phyloP scores from a whole-genome alignment of 140 eudicot genomes.

The Stevia rebaudiana region DNA sequence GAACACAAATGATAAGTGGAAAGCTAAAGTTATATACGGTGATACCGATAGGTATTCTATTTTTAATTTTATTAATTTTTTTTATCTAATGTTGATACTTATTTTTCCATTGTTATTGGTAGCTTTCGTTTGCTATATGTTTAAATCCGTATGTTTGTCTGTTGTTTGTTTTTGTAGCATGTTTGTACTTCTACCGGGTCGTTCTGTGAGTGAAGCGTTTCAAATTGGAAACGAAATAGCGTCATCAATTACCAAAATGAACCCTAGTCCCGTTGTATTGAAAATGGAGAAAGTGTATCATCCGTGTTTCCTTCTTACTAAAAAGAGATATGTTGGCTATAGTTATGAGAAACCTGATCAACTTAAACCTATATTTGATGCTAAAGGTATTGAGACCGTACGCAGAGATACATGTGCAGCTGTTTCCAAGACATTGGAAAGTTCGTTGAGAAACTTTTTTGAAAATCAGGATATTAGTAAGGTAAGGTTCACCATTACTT shows the following conservation, averaged over 20 bases:
- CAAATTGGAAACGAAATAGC: constrained; percentile 82
- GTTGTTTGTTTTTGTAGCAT: constrained; percentile 45
- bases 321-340: constrained; percentile 93
- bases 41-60: constrained; percentile 95
- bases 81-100: background rate
- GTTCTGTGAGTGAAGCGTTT: constrained; percentile 69
- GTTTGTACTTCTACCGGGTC: constrained; percentile 91
- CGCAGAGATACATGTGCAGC: constrained; percentile 96
- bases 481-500: constrained; percentile 31
- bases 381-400: constrained; percentile 95
- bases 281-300: constrained; percentile 95
- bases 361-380: constrained; percentile 73
- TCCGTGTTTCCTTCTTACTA: constrained; percentile 91
- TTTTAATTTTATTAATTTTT: too few species aligned
- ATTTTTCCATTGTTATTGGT: too few species aligned
- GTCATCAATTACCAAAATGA: constrained; percentile 62
- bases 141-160: too few species aligned
- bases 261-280: constrained; percentile 80
- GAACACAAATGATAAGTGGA: constrained; percentile 68
- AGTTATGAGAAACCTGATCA: constrained; percentile 85
- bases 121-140: too few species aligned
- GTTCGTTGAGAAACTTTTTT: constrained; percentile 65
- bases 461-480: constrained; percentile 59
- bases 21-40: constrained; percentile 86
- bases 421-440: constrained; percentile 89